Evolutionary conservation across 164 flowering plant species (phyloP), one percentile per base, ranked within the genome.

Genomic region (Liriodendron chinense): DNA sequence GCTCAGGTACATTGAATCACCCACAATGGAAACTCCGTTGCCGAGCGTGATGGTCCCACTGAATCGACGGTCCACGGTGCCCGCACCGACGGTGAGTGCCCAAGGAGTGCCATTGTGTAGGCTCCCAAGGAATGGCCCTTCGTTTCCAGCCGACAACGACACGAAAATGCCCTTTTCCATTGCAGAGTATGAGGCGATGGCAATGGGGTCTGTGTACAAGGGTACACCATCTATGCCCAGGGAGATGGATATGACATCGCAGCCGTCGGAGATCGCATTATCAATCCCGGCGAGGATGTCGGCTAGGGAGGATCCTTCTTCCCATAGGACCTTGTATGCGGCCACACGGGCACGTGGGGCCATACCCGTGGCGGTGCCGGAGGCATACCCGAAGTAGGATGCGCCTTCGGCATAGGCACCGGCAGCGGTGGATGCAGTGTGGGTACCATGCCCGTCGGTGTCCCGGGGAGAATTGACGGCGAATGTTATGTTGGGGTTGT

Each of bases 391-490:
- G 25, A 88, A 87, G 72, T 76, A 86, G 0, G 89, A 83, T 2
- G 86, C 97, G 2, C 74, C 85, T 2, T 56, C 72, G 1, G 85
- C 93, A 47, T 76, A 80, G 23, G 71, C 81, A 8, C 95, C 97
- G 0, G 90, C 94, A 0, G 95, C 92, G 0, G 92, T 92, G 20
- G 86, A 75, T 0, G 97, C 85, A 0, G 92, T 90, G 75, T 89
- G 97, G 1, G 94, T 90, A 47, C 97, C 97, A 71, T 92, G 97
- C 0, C 97, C 97, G 0, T 84, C 85, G 0, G 84, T 82, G 81
- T 91, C 97, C 0, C 94, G 81, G 0, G 94, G 73, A 6, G 92
- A 89, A 68, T 91, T 92, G 85, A 87, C 79, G 1, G 77, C 1
- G 18, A 89, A 75, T 16, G 86, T 87, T n/a, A 81, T 4, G 25